Evolutionary conservation across 495 filamentous ascomycete species (phyloP).

Genomic region (Durotheca rogersii): DNA sequence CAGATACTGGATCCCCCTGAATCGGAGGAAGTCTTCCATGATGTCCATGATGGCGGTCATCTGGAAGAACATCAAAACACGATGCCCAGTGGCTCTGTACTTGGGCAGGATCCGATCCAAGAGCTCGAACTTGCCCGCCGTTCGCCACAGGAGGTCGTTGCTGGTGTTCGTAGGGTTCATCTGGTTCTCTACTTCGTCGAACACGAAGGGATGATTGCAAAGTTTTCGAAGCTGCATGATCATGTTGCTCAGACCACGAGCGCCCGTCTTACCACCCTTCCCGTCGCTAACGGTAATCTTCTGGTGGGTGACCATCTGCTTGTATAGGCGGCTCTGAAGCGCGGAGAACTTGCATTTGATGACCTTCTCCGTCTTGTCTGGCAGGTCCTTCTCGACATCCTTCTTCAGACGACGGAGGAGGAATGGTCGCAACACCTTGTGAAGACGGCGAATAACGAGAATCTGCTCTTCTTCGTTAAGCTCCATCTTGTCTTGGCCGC

Average conservation of each 20-base stretch:
- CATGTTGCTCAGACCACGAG: conserved; percentile 98
- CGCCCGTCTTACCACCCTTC: conserved; percentile 92
- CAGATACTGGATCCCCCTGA: conserved; percentile 77
- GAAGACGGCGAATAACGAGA: conserved; percentile 95
- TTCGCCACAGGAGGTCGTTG: conserved; percentile 94
- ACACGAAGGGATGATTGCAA: conserved; percentile 98
- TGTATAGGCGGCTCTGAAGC: conserved; percentile 88
- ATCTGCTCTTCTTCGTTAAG: conserved; percentile 98
- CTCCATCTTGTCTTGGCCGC: conserved; percentile 97
- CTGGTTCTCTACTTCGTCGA: conserved; percentile 94
- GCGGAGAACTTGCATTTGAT: conserved; percentile 99
- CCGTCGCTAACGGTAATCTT: conserved; percentile 91
- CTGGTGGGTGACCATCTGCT: conserved; percentile 93
- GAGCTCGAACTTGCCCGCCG: conserved; percentile 95
- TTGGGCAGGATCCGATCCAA: conserved; percentile 91
- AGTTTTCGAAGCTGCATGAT: conserved; percentile 99
- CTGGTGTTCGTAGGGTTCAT: conserved; percentile 87
- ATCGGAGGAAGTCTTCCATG: conserved; percentile 96
- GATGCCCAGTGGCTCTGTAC: conserved; percentile 83
- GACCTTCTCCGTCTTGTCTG: conserved; percentile 97
- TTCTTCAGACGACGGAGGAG: conserved; percentile 97
- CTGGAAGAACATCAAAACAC: conserved; percentile 99
- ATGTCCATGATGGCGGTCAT: conserved; percentile 99
- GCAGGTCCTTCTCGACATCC: conserved; percentile 97
- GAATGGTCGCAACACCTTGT: conserved; percentile 97